phyloP scores from a whole-genome alignment of 2,329 filamentous ascomycete species.

The Exophiala sp. region DNA sequence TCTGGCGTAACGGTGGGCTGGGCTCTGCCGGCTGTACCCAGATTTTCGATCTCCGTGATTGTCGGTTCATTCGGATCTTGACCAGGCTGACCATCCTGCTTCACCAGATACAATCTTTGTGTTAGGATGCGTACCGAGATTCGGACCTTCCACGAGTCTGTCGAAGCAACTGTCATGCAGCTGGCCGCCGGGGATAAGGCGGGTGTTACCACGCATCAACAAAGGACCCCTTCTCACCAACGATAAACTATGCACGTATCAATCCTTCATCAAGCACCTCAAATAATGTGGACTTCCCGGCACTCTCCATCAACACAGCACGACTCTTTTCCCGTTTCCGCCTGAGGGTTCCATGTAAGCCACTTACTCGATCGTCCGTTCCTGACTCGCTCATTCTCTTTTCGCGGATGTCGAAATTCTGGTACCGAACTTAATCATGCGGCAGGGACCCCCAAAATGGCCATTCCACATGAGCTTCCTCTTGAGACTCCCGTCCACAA shows the following conservation, averaged over 20 bases:
- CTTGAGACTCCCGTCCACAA: neutral
- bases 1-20: too few species aligned
- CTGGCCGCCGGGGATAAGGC: conserved; percentile 2
- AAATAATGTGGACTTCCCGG: neutral
- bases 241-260: neutral
- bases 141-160: conserved; percentile 1
- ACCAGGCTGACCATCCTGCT: neutral
- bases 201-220: conserved; percentile 4
- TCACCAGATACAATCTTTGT: neutral
- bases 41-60: too few species aligned
- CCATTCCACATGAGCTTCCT: neutral
- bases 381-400: neutral
- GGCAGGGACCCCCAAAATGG: neutral
- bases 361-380: neutral
- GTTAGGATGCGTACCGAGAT: conserved; percentile 1
- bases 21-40: too few species aligned
- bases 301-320: neutral
- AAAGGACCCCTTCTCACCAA: neutral
- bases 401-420: neutral
- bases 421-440: neutral
- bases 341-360: neutral
- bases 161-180: conserved; percentile 4
- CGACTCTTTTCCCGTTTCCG: neutral
- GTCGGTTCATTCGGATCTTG: neutral
- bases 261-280: neutral